Conservation (phyloP, 192 early-diverging fungal species). For the Coemansia aciculifera region DNA sequence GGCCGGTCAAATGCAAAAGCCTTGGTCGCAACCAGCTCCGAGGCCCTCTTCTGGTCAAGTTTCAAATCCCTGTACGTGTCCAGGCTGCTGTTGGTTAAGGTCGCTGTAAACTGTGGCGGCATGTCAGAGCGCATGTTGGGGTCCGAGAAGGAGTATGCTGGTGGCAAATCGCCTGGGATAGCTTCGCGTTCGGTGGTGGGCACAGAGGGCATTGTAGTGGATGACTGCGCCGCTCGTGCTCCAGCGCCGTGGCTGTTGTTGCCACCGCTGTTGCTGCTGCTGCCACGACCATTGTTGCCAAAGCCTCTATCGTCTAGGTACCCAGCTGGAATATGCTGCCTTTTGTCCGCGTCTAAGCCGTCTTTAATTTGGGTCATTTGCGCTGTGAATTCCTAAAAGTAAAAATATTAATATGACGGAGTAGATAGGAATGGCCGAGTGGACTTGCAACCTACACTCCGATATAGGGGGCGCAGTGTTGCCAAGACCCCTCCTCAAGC, state of each 20-base stretch:
- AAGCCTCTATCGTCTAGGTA: slow-evolving; percentile 1
- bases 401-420: not conserved
- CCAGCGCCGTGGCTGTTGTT: slow-evolving; percentile 1
- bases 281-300: not conserved
- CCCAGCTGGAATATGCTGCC: not conserved
- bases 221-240: not conserved
- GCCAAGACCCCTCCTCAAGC: not conserved
- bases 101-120: slow-evolving; percentile 1
- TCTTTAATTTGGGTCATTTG: slow-evolving; percentile 6
- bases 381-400: not conserved
- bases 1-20: slow-evolving; percentile 32
- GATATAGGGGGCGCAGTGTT: not conserved
- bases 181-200: not conserved
- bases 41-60: slow-evolving; percentile 18
- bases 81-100: not conserved
- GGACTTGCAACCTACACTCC: not conserved
- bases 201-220: not conserved
- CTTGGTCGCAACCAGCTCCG: slow-evolving; percentile 26
- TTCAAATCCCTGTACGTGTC: slow-evolving; percentile 6
- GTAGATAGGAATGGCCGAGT: no score
- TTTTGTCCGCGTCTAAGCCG: not conserved
- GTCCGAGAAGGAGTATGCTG: slow-evolving; percentile 35
- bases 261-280: not conserved
- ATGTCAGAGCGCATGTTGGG: slow-evolving; percentile 10
- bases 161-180: slow-evolving; percentile 19